phyloP scores from a whole-genome alignment of 495 filamentous ascomycete genomes.

The Penicillium tannophilum region DNA sequence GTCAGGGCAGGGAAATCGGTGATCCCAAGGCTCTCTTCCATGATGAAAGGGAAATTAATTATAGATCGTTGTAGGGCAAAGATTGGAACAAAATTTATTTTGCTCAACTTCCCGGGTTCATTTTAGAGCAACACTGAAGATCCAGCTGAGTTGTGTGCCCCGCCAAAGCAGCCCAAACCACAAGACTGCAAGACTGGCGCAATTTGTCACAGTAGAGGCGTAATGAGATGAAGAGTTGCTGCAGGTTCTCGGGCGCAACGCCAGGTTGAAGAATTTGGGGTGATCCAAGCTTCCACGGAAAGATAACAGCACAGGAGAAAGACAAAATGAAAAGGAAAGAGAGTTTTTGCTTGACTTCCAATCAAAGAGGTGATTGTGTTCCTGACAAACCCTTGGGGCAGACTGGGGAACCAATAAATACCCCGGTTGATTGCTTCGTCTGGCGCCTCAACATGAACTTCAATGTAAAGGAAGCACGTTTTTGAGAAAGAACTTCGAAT shows the following conservation, averaged over 20 bases:
- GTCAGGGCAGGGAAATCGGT: slow-evolving; percentile 35
- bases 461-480: background rate
- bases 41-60: slow-evolving; percentile 11
- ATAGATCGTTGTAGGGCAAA: background rate
- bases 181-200: background rate
- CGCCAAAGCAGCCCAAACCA: background rate
- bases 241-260: background rate
- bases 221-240: background rate
- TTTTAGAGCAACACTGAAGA: background rate
- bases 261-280: background rate
- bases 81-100: background rate
- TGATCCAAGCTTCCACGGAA: background rate
- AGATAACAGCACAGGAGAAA: background rate
- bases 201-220: background rate
- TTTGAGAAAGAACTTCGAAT: background rate
- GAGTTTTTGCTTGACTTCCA: background rate
- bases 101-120: background rate
- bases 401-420: background rate
- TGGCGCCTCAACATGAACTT: background rate
- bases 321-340: background rate
- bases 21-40: slow-evolving; percentile 28
- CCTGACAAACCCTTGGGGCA: background rate
- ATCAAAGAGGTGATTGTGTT: background rate
- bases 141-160: background rate
- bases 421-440: background rate